phyloP scores from a whole-genome alignment of 331 rosid genomes.

The Prunus yedoensis region DNA sequence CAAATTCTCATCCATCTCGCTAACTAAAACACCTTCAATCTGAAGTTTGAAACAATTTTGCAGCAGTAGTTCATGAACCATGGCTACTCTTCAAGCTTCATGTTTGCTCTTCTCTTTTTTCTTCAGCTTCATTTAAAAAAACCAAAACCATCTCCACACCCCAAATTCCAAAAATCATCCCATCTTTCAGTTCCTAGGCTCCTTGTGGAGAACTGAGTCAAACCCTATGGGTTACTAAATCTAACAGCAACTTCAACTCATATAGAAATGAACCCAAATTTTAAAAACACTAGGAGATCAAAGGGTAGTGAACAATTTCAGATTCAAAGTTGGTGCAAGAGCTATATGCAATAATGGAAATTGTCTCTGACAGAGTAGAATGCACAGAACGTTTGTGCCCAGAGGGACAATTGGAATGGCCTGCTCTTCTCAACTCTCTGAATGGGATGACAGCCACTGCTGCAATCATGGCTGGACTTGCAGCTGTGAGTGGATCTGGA shows the following conservation, averaged over 20 bases:
- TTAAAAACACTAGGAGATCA: neutral
- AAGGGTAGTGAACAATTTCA: neutral
- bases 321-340: constrained; percentile 25
- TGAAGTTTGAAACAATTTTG: neutral
- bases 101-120: neutral
- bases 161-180: constrained; percentile 11
- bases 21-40: neutral
- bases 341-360: constrained; percentile 52
- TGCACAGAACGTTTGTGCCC: constrained; percentile 66
- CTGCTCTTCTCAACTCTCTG: constrained; percentile 39
- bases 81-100: constrained; percentile 32
- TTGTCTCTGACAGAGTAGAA: constrained; percentile 61
- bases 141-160: constrained; percentile 11
- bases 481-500: constrained; percentile 19
- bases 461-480: constrained; percentile 40
- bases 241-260: constrained; percentile 12
- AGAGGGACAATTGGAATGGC: constrained; percentile 49
- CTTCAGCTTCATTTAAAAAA: constrained; percentile 18
- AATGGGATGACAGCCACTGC: constrained; percentile 45
- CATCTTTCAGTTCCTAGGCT: constrained; percentile 9
- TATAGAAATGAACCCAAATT: neutral
- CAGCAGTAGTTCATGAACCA: neutral
- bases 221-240: neutral
- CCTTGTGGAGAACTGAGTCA: neutral
- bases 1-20: neutral